Evolutionary conservation across 495 filamentous ascomycete genomes (phyloP).

Genomic region (Podospora sp.): DNA sequence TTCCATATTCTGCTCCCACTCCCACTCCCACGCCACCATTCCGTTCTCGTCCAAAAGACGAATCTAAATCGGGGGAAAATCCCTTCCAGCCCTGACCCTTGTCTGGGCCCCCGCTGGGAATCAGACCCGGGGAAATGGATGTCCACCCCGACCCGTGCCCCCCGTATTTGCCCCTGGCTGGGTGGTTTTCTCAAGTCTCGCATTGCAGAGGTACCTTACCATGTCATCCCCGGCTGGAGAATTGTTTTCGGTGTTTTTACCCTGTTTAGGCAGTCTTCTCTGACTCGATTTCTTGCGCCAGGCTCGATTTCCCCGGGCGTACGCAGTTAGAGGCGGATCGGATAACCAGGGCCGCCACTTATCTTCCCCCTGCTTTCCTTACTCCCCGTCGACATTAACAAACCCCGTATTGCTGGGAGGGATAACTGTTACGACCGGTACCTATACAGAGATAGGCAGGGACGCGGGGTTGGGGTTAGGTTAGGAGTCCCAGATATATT

Average conservation of each 20-base stretch:
- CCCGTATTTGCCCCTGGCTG: constrained; percentile 8
- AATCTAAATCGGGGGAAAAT: constrained; percentile 16
- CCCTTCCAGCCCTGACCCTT: constrained; percentile 2
- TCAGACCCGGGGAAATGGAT: constrained; percentile 16
- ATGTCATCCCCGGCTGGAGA: too few relatives aligned
- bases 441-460: too few relatives aligned
- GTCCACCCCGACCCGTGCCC: constrained; percentile 8
- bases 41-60: constrained; percentile 16
- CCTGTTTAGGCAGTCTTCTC: constrained; percentile 9
- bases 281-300: too few relatives aligned
- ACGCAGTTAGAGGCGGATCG: constrained; percentile 13
- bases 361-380: constrained; percentile 6
- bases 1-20: constrained; percentile 2
- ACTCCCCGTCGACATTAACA: constrained; percentile 11
- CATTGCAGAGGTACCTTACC: too few relatives aligned
- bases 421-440: too few relatives aligned
- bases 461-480: too few relatives aligned
- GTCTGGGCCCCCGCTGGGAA: constrained; percentile 15
- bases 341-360: constrained; percentile 5
- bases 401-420: constrained; percentile 6
- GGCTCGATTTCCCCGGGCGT: constrained; percentile 10
- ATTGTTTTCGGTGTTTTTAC: too few relatives aligned
- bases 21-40: constrained; percentile 6
- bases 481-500: too few relatives aligned
- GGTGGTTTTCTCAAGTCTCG: constrained; percentile 9